A percentile compares a stretch with the other conserved stretches of the same genome.
Conservation (phyloP, 371 early-diverging fungal genomes). For the Cokeromyces recurvatus region DNA sequence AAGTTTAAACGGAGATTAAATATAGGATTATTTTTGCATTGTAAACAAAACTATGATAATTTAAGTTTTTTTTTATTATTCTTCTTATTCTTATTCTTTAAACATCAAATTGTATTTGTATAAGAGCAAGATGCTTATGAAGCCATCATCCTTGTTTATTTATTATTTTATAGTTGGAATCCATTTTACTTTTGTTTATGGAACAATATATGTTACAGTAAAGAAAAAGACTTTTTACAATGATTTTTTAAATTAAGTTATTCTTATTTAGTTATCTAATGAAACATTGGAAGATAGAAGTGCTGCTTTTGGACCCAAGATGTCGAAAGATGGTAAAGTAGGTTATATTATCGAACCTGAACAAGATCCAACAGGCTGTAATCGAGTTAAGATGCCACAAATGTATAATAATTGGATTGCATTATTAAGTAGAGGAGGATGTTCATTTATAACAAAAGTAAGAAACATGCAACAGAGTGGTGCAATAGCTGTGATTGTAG, state of each 20-base stretch:
- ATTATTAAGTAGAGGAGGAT: conserved; percentile 77
- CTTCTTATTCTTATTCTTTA: too few species aligned
- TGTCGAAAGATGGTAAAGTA: conserved; percentile 44
- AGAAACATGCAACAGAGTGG: conserved; percentile 83
- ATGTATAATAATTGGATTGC: conserved; percentile 61
- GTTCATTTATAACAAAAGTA: conserved; percentile 84
- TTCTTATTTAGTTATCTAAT: conserved; percentile 52
- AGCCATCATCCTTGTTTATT: too few species aligned
- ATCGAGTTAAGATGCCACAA: conserved; percentile 2
- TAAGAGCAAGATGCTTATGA: too few species aligned
- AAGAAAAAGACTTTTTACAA: too few species aligned
- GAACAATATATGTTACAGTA: conserved; percentile 19
- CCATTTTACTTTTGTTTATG: conserved; percentile 8
- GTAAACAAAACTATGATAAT: too few species aligned
- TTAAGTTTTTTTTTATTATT: too few species aligned
- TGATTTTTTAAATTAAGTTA: neutral
- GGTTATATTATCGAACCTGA: conserved; percentile 40
- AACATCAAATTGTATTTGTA: too few species aligned
- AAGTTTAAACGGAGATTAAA: too few species aligned
- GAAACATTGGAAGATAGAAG: conserved; percentile 48
- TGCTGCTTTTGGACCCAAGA: conserved; percentile 60
- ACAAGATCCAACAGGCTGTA: conserved; percentile 30
- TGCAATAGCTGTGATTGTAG: conserved; percentile 84
- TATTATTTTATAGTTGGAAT: too few species aligned
- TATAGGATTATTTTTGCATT: too few species aligned